Conservation (phyloP, 2,329 filamentous ascomycete species). For the Botryosphaeria dothidea region DNA sequence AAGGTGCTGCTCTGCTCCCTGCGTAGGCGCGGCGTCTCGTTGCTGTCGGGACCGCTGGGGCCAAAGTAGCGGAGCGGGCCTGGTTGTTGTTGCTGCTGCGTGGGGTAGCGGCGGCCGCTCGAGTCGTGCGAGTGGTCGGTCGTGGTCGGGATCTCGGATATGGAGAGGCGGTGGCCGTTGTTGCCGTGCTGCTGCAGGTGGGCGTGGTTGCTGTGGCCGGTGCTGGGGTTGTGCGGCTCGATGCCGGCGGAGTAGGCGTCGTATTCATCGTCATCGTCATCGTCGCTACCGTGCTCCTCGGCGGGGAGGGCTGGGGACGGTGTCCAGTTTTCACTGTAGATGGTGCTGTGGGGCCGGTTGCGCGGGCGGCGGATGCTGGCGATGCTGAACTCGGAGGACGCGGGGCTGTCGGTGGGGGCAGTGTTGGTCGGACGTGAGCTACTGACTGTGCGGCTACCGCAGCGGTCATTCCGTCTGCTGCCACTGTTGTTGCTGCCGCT, state of each 20-base stretch:
- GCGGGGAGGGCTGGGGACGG: background rate
- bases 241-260: constrained; percentile 9
- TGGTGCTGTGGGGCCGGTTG: constrained; percentile 17
- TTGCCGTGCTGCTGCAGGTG: background rate
- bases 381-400: constrained; percentile 19
- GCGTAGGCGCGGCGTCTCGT: background rate
- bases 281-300: background rate
- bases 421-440: constrained; percentile 14
- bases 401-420: constrained; percentile 3
- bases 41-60: background rate
- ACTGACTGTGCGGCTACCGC: background rate
- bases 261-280: background rate
- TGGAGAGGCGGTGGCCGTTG: background rate
- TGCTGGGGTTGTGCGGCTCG: constrained; percentile 9
- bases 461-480: background rate
- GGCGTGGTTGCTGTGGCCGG: background rate
- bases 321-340: constrained; percentile 14
- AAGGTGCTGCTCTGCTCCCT: constrained; percentile 5
- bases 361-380: constrained; percentile 12
- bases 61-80: background rate
- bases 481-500: background rate
- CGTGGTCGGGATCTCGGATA: background rate
- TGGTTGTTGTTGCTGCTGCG: background rate
- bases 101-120: background rate
- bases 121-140: background rate